A percentile compares a stretch with the other conserved stretches of the same genome.
These are phyloP conservation scores for Galerina sulciceps DNA, from an alignment of 768 basidiomycete genomes.

Conservation along the genomic window DNA sequence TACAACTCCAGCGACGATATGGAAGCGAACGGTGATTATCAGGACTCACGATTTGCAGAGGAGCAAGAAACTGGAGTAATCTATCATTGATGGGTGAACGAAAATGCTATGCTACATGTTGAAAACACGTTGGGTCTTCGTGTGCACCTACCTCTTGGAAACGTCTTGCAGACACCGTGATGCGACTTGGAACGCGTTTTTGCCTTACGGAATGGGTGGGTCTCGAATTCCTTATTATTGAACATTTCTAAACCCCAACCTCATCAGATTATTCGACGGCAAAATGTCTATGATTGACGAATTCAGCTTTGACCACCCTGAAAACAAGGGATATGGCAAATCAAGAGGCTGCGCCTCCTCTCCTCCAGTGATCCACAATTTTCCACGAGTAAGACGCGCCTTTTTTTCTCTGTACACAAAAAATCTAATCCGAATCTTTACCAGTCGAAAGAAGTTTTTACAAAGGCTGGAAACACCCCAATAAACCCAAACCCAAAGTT, in stretches of 20 bases:
- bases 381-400: slow-evolving; percentile 39
- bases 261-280: slow-evolving; percentile 10
- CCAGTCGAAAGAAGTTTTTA: slow-evolving; percentile 54
- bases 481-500: slow-evolving; percentile 53
- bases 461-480: slow-evolving; percentile 60
- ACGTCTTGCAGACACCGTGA: slow-evolving; percentile 4
- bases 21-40: neutral
- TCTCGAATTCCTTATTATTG: slow-evolving; percentile 2
- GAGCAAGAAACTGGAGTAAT: neutral
- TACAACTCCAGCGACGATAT: too few relatives aligned
- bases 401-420: neutral
- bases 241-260: neutral
- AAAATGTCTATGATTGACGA: slow-evolving; percentile 38
- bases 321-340: slow-evolving; percentile 40
- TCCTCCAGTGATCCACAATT: slow-evolving; percentile 37
- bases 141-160: neutral
- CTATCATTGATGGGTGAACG: neutral
- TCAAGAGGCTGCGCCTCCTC: slow-evolving; percentile 47
- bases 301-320: slow-evolving; percentile 47
- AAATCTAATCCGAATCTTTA: neutral
- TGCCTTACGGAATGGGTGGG: neutral
- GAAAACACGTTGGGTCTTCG: slow-evolving; percentile 6
- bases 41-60: neutral
- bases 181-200: neutral
- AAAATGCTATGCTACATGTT: slow-evolving; percentile 2